Evolutionary conservation across 306 rosid species (phyloP), one percentile per base, ranked within the genome.

Genomic region (Cicer judaicum): DNA sequence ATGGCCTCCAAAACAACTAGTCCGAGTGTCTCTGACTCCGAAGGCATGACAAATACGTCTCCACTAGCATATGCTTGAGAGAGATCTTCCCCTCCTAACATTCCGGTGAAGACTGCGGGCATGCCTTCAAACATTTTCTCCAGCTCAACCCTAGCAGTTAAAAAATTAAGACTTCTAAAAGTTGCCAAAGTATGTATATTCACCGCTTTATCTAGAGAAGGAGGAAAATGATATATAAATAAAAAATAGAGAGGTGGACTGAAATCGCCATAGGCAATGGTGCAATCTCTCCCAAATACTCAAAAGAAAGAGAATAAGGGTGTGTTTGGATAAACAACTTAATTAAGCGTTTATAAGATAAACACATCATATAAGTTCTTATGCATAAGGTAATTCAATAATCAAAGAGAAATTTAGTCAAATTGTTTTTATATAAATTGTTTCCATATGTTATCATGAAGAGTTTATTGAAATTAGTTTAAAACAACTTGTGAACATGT

Each of bases 21-120:
- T 56, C 99, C 98, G 34, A 95, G 96, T 24, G 99, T 95, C 79
- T 95, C 99, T 0, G 99, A 95, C 78, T 92, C 99, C 1, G 99
- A 92, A 63, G 99, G 99, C 99, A 95, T 95, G 50, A 90, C 88
- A 38, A 95, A 95, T 21, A 95, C 90, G 15, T 95, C 99, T 12
- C 98, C 93, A 18, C 97, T 92, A 16, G 98, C 97, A 68, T 92
- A 95, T 50, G 99, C 99, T 82, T 92, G 91, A 10, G 99, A 95
- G 50, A 95, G 96, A 73, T 89, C 99, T 79, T 95, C 98, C 9
- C 99, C 99, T 48, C 91, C 85, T 40, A 95, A 84, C 99, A 92
- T 92, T 61, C 99, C 99, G 2, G 99, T 95, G 79, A 95, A 95
- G 29, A 92, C 92, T 7, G 82, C 97, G 3, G 97, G 97, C 99